A percentile compares a stretch with the other conserved stretches of the same genome.
Evolutionary conservation across 495 filamentous ascomycete species (phyloP).

Genomic region (Aspergillus sclerotiicarbonarius): DNA sequence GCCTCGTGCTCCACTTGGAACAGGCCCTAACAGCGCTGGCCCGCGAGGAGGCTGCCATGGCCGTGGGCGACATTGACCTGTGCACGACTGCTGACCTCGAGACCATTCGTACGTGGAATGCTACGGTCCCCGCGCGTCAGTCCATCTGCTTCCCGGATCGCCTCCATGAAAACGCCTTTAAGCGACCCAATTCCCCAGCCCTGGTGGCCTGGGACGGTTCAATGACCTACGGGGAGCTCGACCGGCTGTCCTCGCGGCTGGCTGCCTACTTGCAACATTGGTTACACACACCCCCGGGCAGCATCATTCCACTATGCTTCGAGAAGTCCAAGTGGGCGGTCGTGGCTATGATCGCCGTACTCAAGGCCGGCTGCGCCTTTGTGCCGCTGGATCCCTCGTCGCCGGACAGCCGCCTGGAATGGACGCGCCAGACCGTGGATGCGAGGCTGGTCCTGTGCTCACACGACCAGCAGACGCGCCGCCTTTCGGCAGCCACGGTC

Average conservation of each 20-base stretch:
- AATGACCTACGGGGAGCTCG: conserved; percentile 29
- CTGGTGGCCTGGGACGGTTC: conserved; percentile 25
- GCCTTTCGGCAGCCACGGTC: neutral
- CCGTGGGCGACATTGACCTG: conserved; percentile 15
- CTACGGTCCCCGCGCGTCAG: conserved; percentile 13
- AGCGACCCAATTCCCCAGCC: conserved; percentile 21
- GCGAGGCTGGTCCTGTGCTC: conserved; percentile 47
- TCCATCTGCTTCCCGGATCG: conserved; percentile 31
- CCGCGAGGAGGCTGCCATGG: neutral
- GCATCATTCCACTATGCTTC: conserved; percentile 45
- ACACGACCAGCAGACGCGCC: neutral
- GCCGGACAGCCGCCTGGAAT: conserved; percentile 27
- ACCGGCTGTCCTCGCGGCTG: conserved; percentile 26
- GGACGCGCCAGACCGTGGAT: conserved; percentile 42
- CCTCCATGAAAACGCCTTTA: conserved; percentile 18
- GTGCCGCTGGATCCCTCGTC: conserved; percentile 48
- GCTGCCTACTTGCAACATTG: conserved; percentile 33
- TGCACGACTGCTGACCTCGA: conserved; percentile 16
- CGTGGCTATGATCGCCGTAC: conserved; percentile 36
- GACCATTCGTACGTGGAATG: conserved; percentile 24
- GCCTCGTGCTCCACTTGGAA: conserved; percentile 23
- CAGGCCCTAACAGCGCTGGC: conserved; percentile 17
- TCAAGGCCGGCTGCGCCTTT: conserved; percentile 50
- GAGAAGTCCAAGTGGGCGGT: conserved; percentile 43
- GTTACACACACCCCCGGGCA: conserved; percentile 27